Percentiles rank a stretch among this genome's conserved stretches.
Evolutionary conservation across 345 rosid genomes (phyloP).

Genomic region (Eucalyptus urophylla): DNA sequence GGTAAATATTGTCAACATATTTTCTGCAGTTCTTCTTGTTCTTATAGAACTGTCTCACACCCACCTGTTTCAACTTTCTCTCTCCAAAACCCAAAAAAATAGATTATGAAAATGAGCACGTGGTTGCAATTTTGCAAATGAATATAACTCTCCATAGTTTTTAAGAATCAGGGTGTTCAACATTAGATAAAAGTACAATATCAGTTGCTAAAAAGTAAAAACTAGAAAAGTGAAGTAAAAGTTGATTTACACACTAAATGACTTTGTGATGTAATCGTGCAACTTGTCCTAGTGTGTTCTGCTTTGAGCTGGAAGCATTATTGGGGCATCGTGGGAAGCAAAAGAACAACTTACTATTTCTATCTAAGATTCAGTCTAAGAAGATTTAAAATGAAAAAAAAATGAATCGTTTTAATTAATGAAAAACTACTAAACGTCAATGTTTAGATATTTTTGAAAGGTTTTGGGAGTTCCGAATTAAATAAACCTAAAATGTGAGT

Average conservation of each 20-base stretch:
- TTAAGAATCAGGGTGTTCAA: background rate
- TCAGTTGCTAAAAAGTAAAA: background rate
- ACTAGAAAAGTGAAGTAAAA: background rate
- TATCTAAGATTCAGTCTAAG: background rate
- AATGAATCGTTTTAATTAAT: background rate
- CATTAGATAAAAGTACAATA: background rate
- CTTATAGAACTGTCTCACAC: background rate
- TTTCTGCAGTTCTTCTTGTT: background rate
- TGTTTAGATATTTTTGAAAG: background rate
- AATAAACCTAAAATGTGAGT: background rate
- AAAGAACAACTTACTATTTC: background rate
- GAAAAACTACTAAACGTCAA: background rate
- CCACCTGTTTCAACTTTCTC: background rate
- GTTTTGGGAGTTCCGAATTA: background rate
- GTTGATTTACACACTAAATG: background rate
- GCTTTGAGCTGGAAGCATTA: background rate
- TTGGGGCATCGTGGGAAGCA: background rate
- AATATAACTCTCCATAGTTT: background rate
- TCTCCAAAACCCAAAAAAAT: background rate
- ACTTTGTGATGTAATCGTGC: background rate
- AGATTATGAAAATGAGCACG: background rate
- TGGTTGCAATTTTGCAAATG: background rate
- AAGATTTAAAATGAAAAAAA: background rate
- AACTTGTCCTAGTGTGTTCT: background rate
- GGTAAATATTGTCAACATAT: background rate